phyloP scores from a whole-genome alignment of 2,329 filamentous ascomycete species.

The Ascochyta viciae-villosae region DNA sequence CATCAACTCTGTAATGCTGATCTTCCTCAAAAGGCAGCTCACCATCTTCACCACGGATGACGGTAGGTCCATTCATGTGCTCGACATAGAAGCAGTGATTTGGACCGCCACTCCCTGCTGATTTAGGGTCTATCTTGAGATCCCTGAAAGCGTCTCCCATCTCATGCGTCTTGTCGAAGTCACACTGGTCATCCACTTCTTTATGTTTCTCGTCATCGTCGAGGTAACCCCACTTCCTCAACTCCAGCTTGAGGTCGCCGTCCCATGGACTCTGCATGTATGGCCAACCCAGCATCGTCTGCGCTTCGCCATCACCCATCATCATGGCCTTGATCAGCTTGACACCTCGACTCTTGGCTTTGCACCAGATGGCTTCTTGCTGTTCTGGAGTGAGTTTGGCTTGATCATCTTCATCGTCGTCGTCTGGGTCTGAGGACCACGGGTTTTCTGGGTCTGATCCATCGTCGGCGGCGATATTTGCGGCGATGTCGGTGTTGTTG shows the following conservation, averaged over 20 bases:
- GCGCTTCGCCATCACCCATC: slow-evolving; percentile 16
- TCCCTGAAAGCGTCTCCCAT: slow-evolving; percentile 11
- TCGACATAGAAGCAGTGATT: slow-evolving; percentile 19
- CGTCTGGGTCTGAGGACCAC: background rate
- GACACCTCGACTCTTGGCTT: slow-evolving; percentile 24
- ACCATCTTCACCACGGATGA: slow-evolving; percentile 4
- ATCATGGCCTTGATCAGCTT: slow-evolving; percentile 20
- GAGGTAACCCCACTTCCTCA: slow-evolving; percentile 19
- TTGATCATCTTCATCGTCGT: background rate
- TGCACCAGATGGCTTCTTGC: slow-evolving; percentile 40
- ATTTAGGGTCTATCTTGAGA: slow-evolving; percentile 10
- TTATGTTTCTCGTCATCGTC: slow-evolving; percentile 4
- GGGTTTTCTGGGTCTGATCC: background rate
- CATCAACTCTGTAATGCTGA: slow-evolving; percentile 15
- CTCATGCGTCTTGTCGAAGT: slow-evolving; percentile 12
- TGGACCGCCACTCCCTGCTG: slow-evolving; percentile 4
- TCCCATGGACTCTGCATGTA: slow-evolving; percentile 17
- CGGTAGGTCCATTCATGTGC: slow-evolving; percentile 11
- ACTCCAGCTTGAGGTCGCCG: slow-evolving; percentile 13
- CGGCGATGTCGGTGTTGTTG: background rate
- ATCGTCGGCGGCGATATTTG: background rate
- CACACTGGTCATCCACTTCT: slow-evolving; percentile 7
- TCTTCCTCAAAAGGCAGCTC: slow-evolving; percentile 3
- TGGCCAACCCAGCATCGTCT: slow-evolving; percentile 7
- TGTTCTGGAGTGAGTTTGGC: background rate